A percentile compares a stretch with the other conserved stretches of the same genome.
Evolutionary conservation across 1,284 basidiomycete genomes (phyloP).

Genomic region (Chalciporus sp.): DNA sequence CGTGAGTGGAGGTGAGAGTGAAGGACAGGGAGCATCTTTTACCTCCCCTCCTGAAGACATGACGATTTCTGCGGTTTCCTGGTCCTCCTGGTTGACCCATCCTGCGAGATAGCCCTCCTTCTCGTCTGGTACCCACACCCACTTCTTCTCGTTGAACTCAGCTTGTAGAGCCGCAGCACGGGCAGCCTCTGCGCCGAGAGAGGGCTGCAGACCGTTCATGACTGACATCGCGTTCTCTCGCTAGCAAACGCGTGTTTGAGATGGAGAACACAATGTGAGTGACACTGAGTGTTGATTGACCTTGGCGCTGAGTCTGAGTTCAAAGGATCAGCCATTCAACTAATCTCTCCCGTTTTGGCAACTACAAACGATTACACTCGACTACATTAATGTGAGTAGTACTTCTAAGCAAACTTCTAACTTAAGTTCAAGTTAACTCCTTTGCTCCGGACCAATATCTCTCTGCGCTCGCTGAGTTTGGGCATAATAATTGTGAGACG

Average conservation of each 20-base stretch:
- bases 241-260: constrained; percentile 17
- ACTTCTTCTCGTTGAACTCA: constrained; percentile 96
- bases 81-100: constrained; percentile 86
- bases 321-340: background rate
- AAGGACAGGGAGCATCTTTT: constrained; percentile 32
- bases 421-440: too few species aligned
- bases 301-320: too few species aligned
- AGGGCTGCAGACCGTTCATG: constrained; percentile 57
- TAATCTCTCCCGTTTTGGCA: constrained; percentile 5
- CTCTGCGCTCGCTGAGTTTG: background rate
- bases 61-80: constrained; percentile 76
- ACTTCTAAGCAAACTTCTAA: too few species aligned
- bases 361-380: too few species aligned
- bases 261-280: constrained; percentile 3
- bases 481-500: too few species aligned
- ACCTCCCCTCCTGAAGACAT: constrained; percentile 80
- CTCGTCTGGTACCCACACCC: constrained; percentile 94
- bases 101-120: constrained; percentile 89
- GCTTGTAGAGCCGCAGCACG: constrained; percentile 86
- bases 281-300: too few species aligned
- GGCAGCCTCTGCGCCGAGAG: constrained; percentile 72
- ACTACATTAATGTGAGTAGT: too few species aligned
- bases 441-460: background rate
- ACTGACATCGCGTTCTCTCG: constrained; percentile 6
- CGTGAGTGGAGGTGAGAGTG: constrained; percentile 15